These are phyloP conservation scores for Isoetes taiwanensis DNA, from an alignment of 75 land plant genomes.

Conservation along the genomic window DNA sequence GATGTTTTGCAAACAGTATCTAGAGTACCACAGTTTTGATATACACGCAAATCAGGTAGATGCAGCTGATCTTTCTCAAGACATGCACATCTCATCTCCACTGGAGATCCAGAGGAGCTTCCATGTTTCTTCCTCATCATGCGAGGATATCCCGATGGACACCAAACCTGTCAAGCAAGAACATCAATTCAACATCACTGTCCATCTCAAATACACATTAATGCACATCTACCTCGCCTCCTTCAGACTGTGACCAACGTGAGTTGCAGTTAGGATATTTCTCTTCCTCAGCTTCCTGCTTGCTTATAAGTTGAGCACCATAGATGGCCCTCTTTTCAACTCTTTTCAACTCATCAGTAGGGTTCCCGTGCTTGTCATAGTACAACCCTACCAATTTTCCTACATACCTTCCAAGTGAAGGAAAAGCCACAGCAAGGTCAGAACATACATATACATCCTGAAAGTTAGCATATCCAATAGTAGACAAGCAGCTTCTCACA, in stretches of 20 bases:
- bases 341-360: constrained; percentile 65
- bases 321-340: constrained; percentile 65
- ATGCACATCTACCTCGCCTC: constrained; percentile 55
- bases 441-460: neutral
- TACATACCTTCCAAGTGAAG: constrained; percentile 34
- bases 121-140: constrained; percentile 40
- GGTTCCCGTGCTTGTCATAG: constrained; percentile 56
- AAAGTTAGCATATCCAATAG: neutral
- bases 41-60: constrained; percentile 48
- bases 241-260: constrained; percentile 76
- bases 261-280: constrained; percentile 75
- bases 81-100: constrained; percentile 81
- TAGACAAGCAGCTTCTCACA: constrained; percentile 33
- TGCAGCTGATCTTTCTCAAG: constrained; percentile 52
- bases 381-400: constrained; percentile 88
- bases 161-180: constrained; percentile 62
- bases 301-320: constrained; percentile 54
- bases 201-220: neutral
- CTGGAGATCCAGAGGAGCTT: constrained; percentile 61
- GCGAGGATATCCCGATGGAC: constrained; percentile 77
- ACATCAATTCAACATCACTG: neutral
- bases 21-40: constrained; percentile 57
- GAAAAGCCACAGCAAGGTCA: neutral
- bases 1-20: constrained; percentile 44
- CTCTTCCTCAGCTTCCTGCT: constrained; percentile 63